Conservation (phyloP, 2,329 filamentous ascomycete genomes). For the Rachicladosporium sp. region DNA sequence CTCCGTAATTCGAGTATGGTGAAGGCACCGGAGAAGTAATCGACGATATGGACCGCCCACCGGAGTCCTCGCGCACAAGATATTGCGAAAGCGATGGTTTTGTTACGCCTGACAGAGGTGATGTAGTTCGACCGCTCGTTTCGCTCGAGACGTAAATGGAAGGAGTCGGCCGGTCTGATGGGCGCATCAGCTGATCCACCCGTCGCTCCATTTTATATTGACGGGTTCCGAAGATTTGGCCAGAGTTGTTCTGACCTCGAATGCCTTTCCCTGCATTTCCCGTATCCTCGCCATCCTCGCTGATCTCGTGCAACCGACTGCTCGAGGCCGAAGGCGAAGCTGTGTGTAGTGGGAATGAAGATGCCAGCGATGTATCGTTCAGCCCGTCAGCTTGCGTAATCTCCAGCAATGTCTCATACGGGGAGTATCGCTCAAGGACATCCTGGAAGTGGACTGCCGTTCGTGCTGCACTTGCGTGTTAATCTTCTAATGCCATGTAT, state of each 20-base stretch:
- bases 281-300: slow-evolving; percentile 77
- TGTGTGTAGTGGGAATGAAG: slow-evolving; percentile 79
- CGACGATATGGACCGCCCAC: slow-evolving; percentile 14
- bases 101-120: slow-evolving; percentile 8
- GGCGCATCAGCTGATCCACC: slow-evolving; percentile 15
- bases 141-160: slow-evolving; percentile 10
- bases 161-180: slow-evolving; percentile 10
- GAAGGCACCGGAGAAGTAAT: slow-evolving; percentile 11
- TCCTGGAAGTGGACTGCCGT: slow-evolving; percentile 59
- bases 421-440: slow-evolving; percentile 57
- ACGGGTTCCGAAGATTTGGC: slow-evolving; percentile 11
- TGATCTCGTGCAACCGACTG: slow-evolving; percentile 76
- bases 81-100: slow-evolving; percentile 21
- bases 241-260: neutral
- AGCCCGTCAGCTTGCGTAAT: slow-evolving; percentile 65
- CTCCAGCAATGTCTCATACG: slow-evolving; percentile 74
- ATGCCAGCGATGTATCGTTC: slow-evolving; percentile 75
- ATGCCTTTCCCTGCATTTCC: slow-evolving; percentile 6
- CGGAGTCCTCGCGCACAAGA: slow-evolving; percentile 18
- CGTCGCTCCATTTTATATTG: slow-evolving; percentile 16
- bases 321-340: slow-evolving; percentile 79
- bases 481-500: neutral
- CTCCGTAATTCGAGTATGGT: slow-evolving; percentile 9
- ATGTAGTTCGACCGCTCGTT: slow-evolving; percentile 2
- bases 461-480: slow-evolving; percentile 47